phyloP scores from a whole-genome alignment of 2,329 filamentous ascomycete species.

The Nannizziopsis barbatae region DNA sequence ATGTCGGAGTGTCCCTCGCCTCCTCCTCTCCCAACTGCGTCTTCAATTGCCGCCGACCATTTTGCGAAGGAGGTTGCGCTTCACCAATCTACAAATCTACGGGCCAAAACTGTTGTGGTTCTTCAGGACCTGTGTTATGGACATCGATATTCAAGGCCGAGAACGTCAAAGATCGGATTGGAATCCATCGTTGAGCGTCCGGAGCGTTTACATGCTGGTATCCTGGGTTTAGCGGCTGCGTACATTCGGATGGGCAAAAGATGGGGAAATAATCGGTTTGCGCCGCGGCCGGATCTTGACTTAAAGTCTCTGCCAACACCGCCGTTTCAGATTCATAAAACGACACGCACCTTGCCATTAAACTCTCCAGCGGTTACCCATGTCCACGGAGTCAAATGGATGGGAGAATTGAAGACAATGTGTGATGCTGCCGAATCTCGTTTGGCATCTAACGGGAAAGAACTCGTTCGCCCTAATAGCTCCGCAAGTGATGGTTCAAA shows the following conservation, averaged over 20 bases:
- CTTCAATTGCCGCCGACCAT: conserved; percentile 53
- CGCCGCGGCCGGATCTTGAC: conserved; percentile 54
- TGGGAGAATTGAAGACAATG: conserved; percentile 79
- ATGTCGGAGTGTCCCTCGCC: conserved; percentile 10
- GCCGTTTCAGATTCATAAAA: conserved; percentile 79
- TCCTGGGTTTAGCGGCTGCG: conserved; percentile 71
- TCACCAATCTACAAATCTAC: conserved; percentile 41
- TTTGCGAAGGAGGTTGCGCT: conserved; percentile 58
- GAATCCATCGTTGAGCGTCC: conserved; percentile 84
- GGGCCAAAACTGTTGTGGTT: conserved; percentile 62
- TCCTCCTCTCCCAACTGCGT: conserved; percentile 36
- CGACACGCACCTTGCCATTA: conserved; percentile 58
- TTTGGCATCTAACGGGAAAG: conserved; percentile 64
- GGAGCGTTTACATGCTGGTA: conserved; percentile 73
- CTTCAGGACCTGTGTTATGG: conserved; percentile 92
- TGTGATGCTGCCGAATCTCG: conserved; percentile 70
- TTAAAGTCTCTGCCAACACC: conserved; percentile 46
- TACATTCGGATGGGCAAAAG: conserved; percentile 83
- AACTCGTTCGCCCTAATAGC: conserved; percentile 54
- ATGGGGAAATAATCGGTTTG: conserved; percentile 58
- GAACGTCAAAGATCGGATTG: conserved; percentile 59
- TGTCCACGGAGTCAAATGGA: conserved; percentile 85
- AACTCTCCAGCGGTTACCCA: conserved; percentile 70
- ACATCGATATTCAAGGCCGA: conserved; percentile 76
- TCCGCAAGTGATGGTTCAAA: conserved; percentile 32